Conservation (phyloP, 192 early-diverging fungal species). For the Polychytrium aggregatum region DNA sequence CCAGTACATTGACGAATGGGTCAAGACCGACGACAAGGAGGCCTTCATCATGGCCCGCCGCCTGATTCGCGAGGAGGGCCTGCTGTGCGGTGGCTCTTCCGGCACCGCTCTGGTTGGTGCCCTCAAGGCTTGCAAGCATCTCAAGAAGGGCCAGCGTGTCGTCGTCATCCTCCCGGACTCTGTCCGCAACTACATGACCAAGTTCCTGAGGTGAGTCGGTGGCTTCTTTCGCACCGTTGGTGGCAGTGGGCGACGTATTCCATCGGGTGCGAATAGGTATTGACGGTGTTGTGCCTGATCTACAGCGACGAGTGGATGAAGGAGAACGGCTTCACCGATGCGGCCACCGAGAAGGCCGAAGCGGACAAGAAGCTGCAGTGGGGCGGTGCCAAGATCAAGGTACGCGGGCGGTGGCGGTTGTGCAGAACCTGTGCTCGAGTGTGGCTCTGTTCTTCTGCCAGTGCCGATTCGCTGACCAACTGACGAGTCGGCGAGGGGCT, state of each 20-base stretch:
- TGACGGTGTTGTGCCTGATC: background rate
- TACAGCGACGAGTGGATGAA: constrained; percentile 89
- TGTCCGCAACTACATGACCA: constrained; percentile 99
- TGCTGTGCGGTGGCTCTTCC: constrained; percentile 91
- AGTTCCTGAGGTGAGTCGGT: constrained; percentile 77
- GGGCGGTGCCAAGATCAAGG: constrained; percentile 65
- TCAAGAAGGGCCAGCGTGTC: constrained; percentile 79
- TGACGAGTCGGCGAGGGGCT: no score
- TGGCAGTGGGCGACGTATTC: no score
- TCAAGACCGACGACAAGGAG: constrained; percentile 94
- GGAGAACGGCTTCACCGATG: constrained; percentile 77
- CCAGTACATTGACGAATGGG: constrained; percentile 78
- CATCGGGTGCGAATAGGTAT: background rate
- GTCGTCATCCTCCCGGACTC: constrained; percentile 97
- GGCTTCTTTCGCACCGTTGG: no score
- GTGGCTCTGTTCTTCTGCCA: no score
- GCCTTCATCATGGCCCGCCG: constrained; percentile 92
- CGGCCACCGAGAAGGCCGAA: constrained; percentile 48
- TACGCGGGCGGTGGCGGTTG: no score
- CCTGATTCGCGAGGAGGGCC: constrained; percentile 92
- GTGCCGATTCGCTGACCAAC: no score
- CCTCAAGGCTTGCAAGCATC: constrained; percentile 66
- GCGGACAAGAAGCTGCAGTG: constrained; percentile 57
- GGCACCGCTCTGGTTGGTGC: constrained; percentile 88
- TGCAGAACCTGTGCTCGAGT: no score